Evolutionary conservation across 2,329 filamentous ascomycete species (phyloP).

Genomic region (Aureobasidium sp.): DNA sequence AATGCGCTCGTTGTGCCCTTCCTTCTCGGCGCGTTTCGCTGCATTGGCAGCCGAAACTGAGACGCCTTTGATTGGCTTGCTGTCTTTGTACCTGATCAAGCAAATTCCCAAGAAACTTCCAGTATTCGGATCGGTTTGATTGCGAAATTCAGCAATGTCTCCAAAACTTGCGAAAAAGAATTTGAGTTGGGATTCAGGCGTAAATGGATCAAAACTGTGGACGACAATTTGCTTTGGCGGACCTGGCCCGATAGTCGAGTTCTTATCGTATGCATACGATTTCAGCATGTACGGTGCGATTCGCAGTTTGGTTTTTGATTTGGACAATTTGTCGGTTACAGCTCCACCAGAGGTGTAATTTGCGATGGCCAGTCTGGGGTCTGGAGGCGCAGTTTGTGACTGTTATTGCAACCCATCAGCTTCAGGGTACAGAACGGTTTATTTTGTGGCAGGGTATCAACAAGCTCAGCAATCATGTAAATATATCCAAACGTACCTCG

Average conservation of each 20-base stretch:
- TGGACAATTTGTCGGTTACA: constrained; percentile 43
- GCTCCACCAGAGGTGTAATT: constrained; percentile 51
- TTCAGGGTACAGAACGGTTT: constrained; percentile 35
- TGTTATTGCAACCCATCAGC: constrained; percentile 43
- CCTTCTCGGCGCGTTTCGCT: constrained; percentile 70
- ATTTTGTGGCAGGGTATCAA: constrained; percentile 25
- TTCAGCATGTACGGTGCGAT: constrained; percentile 71
- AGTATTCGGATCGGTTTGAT: constrained; percentile 90
- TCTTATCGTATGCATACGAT: constrained; percentile 73
- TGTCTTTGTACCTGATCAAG: constrained; percentile 82
- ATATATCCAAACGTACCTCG: constrained; percentile 36
- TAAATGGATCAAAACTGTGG: constrained; percentile 90
- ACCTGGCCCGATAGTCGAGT: constrained; percentile 78
- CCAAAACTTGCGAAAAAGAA: constrained; percentile 74
- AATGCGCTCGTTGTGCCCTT: constrained; percentile 72
- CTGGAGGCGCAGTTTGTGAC: constrained; percentile 67
- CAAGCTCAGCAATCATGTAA: constrained; percentile 32
- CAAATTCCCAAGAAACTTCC: constrained; percentile 92
- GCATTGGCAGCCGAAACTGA: constrained; percentile 67
- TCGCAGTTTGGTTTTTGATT: constrained; percentile 63
- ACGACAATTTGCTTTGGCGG: constrained; percentile 88
- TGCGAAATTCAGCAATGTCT: constrained; percentile 83
- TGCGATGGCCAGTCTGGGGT: constrained; percentile 69
- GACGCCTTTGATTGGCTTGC: constrained; percentile 44
- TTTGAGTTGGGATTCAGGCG: constrained; percentile 68